Conservation (phyloP, 805 yeast species). For the Suhomyces xylopsoci region DNA sequence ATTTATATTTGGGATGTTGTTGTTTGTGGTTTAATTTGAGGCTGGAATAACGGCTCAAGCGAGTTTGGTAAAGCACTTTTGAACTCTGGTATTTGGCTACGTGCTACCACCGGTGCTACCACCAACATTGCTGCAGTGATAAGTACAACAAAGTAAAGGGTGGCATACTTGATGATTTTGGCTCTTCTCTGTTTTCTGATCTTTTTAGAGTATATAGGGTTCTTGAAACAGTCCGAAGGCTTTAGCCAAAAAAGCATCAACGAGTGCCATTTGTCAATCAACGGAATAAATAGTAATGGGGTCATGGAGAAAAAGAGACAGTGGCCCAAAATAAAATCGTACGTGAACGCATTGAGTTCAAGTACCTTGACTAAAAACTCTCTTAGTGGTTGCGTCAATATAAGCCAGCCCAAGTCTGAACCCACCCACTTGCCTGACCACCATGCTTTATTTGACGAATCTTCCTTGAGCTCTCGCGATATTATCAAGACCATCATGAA, state of each 20-base stretch:
- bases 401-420: constrained; percentile 35
- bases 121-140: constrained; percentile 24
- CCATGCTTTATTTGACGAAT: constrained; percentile 46
- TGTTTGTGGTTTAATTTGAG: not conserved
- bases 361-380: constrained; percentile 45
- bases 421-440: constrained; percentile 53
- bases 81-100: constrained; percentile 8
- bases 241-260: constrained; percentile 49
- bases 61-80: constrained; percentile 6
- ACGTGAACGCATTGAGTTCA: constrained; percentile 45
- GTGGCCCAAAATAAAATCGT: constrained; percentile 49
- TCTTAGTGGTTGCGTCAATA: constrained; percentile 43
- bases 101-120: constrained; percentile 46
- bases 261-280: constrained; percentile 47
- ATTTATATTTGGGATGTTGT: not conserved
- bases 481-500: constrained; percentile 28
- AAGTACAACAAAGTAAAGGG: constrained; percentile 41
- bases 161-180: constrained; percentile 42
- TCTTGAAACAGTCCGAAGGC: constrained; percentile 34
- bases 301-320: constrained; percentile 35
- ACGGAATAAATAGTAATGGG: constrained; percentile 45
- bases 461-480: constrained; percentile 42
- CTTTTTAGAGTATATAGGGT: constrained; percentile 40
- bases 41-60: not conserved
- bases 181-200: constrained; percentile 24